A percentile compares a stretch with the other conserved stretches of the same genome.
Evolutionary conservation across 768 basidiomycete species (phyloP).

Genomic region (Dioszegia crocea): DNA sequence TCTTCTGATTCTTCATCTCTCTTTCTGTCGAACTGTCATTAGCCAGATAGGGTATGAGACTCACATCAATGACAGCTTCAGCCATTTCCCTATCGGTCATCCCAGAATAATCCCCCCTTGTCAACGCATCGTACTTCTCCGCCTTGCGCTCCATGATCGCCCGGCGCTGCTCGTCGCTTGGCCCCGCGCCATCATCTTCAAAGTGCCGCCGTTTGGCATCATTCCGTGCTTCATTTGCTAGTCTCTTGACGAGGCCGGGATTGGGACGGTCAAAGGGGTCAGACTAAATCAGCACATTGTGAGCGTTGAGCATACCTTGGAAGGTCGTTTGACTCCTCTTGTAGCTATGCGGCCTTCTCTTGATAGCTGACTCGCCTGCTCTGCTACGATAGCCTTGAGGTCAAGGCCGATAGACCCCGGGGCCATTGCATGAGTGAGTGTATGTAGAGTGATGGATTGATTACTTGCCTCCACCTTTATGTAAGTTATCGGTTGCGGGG

Average conservation of each 20-base stretch:
- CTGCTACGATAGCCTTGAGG: constrained; percentile 44
- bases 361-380: constrained; percentile 41
- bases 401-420: constrained; percentile 40
- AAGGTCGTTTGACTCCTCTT: constrained; percentile 20
- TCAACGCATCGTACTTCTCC: constrained; percentile 43
- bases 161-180: constrained; percentile 37
- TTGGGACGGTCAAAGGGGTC: constrained; percentile 46
- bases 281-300: constrained; percentile 1
- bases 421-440: neutral
- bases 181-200: constrained; percentile 25
- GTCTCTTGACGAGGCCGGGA: constrained; percentile 43
- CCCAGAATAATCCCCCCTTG: constrained; percentile 37
- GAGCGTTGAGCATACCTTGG: constrained; percentile 14
- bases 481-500: neutral
- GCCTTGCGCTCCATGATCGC: constrained; percentile 42
- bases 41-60: constrained; percentile 5
- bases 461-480: neutral
- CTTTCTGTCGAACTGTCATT: constrained; percentile 45
- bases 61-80: constrained; percentile 45
- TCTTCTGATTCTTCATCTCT: constrained; percentile 28
- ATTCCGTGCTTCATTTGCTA: constrained; percentile 43
- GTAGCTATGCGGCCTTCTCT: constrained; percentile 43
- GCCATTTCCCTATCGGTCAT: constrained; percentile 42
- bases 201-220: constrained; percentile 37
- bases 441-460: neutral